These are phyloP conservation scores for Bjerkandera adusta DNA, from an alignment of 1,284 basidiomycete genomes.

Conservation along the genomic window DNA sequence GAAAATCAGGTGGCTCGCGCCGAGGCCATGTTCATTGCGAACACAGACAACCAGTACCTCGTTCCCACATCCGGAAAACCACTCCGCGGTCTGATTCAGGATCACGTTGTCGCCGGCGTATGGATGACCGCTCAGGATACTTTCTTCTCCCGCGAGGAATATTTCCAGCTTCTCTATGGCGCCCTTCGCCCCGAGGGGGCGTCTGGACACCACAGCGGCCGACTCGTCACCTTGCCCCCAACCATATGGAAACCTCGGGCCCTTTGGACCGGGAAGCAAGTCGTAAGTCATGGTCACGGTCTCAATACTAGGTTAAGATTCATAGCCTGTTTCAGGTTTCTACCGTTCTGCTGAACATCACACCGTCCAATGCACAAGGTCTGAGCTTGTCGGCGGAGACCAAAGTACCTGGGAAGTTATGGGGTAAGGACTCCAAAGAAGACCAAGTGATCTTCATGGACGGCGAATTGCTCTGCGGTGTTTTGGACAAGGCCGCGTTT, in stretches of 20 bases:
- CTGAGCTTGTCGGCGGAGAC: constrained; percentile 87
- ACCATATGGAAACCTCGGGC: constrained; percentile 90
- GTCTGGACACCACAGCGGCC: constrained; percentile 56
- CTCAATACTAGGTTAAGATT: constrained; percentile 13
- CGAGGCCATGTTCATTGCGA: constrained; percentile 92
- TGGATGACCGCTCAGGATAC: constrained; percentile 99
- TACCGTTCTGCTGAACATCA: constrained; percentile 90
- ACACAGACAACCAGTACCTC: constrained; percentile 98
- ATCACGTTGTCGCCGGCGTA: constrained; percentile 97
- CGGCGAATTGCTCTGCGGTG: constrained; percentile 89
- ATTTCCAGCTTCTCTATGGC: constrained; percentile 96
- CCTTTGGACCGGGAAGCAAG: constrained; percentile 98
- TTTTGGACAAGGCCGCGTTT: constrained; percentile 97
- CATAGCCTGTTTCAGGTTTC: constrained; percentile 64
- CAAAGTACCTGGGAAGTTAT: constrained; percentile 83
- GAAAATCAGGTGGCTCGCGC: constrained; percentile 93
- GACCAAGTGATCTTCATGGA: constrained; percentile 90
- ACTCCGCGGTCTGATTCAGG: constrained; percentile 96
- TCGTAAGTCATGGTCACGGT: constrained; percentile 53
- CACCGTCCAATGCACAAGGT: constrained; percentile 78
- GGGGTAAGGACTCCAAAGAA: constrained; percentile 80
- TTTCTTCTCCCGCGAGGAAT: constrained; percentile 95
- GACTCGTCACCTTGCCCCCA: constrained; percentile 84
- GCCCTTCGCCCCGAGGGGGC: constrained; percentile 89
- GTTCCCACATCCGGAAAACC: constrained; percentile 98